phyloP scores from a whole-genome alignment of 2,329 filamentous ascomycete genomes.

The Calonectria leucothoes region DNA sequence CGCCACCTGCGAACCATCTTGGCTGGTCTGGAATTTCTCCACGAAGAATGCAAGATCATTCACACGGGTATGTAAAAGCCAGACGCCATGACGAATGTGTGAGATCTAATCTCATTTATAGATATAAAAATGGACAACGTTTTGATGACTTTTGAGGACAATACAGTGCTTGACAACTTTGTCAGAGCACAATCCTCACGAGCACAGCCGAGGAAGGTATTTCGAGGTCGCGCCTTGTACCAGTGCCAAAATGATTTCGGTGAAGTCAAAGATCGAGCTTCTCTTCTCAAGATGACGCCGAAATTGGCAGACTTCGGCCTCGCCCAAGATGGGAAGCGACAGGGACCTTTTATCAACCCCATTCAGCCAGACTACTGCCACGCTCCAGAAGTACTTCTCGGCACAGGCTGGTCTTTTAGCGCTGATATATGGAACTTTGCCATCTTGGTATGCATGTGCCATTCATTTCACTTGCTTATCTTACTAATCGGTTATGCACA shows the following conservation, averaged over 20 bases:
- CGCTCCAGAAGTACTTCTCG: conserved; percentile 31
- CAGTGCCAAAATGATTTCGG: conserved; percentile 33
- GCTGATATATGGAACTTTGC: conserved; percentile 39
- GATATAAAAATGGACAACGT: conserved; percentile 41
- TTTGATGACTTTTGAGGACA: conserved; percentile 36
- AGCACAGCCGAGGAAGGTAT: conserved; percentile 25
- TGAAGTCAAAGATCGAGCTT: conserved; percentile 3
- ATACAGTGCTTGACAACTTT: conserved; percentile 32
- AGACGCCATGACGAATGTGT: neutral
- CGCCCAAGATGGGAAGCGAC: conserved; percentile 18
- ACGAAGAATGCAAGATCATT: conserved; percentile 55
- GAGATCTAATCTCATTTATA: conserved; percentile 9
- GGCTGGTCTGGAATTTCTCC: conserved; percentile 54
- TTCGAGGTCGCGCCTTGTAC: conserved; percentile 25
- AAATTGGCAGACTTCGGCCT: conserved; percentile 36
- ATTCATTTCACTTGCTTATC: neutral
- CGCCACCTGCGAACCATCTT: conserved; percentile 48
- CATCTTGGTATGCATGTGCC: conserved; percentile 27
- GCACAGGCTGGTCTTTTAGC: conserved; percentile 28
- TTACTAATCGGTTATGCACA: conserved; percentile 1
- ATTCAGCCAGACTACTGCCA: conserved; percentile 32
- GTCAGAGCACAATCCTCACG: conserved; percentile 24
- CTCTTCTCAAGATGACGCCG: conserved; percentile 22
- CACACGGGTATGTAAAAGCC: conserved; percentile 52
- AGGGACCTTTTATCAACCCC: conserved; percentile 22